phyloP scores from a whole-genome alignment of 176 grass and related monocot genomes.

The Oryza coarctata region DNA sequence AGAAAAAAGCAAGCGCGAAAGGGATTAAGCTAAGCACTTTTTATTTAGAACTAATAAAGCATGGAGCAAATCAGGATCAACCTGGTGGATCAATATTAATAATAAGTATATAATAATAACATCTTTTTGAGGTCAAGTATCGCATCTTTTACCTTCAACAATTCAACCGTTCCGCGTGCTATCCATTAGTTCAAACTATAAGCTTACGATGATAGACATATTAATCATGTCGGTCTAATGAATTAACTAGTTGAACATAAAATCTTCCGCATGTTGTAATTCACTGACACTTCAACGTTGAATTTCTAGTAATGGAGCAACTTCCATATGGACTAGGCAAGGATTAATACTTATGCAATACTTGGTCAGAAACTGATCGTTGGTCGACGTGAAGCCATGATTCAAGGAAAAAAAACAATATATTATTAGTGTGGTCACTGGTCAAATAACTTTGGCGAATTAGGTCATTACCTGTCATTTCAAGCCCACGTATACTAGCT shows the following conservation, averaged over 20 bases:
- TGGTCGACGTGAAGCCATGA: not conserved
- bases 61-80: not conserved
- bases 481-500: not conserved
- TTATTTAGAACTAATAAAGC: not conserved
- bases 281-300: too few species aligned
- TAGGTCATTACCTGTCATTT: constrained; percentile 13
- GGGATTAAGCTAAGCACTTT: not conserved
- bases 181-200: not conserved
- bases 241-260: not conserved
- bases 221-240: not conserved
- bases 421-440: not conserved
- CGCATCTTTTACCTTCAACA: not conserved
- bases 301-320: too few species aligned
- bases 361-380: too few species aligned
- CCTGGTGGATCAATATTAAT: not conserved
- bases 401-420: not conserved
- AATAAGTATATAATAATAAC: not conserved
- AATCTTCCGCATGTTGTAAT: too few species aligned
- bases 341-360: not conserved
- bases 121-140: not conserved
- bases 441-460: constrained; percentile 3
- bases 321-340: too few species aligned
- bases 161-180: not conserved
- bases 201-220: not conserved
- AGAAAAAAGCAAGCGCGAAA: not conserved